Percentiles rank a stretch among this genome's conserved stretches.
phyloP scores from a whole-genome alignment of 768 basidiomycete species.

The Gelatoporia subvermispora region DNA sequence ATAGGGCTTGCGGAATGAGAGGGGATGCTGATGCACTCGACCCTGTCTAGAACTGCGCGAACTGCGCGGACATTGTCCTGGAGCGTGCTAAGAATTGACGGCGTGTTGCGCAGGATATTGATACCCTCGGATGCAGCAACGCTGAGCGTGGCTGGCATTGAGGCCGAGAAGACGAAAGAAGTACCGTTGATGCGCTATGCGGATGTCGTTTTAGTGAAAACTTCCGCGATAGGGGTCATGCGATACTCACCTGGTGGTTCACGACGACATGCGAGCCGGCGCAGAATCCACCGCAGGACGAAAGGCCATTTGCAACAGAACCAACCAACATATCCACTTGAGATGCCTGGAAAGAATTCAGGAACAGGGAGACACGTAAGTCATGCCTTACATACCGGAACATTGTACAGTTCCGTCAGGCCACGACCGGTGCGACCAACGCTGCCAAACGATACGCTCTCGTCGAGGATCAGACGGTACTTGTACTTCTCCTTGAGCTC shows the following conservation, averaged over 20 bases:
- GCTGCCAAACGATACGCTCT: conserved; percentile 88
- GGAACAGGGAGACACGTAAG: background rate
- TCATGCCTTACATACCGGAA: conserved; percentile 53
- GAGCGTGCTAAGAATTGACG: conserved; percentile 68
- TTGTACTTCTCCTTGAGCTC: conserved; percentile 95
- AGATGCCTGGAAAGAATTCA: conserved; percentile 46
- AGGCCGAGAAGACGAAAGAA: conserved; percentile 93
- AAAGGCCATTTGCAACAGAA: conserved; percentile 79
- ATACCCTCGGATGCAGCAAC: conserved; percentile 87
- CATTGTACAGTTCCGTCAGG: conserved; percentile 89
- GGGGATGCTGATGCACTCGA: conserved; percentile 81
- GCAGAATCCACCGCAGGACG: conserved; percentile 90
- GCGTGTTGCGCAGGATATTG: conserved; percentile 68
- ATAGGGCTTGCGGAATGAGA: conserved; percentile 84
- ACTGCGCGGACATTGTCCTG: conserved; percentile 79
- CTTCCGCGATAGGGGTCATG: background rate
- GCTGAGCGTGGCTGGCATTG: conserved; percentile 85
- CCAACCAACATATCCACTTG: conserved; percentile 96
- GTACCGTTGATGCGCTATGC: conserved; percentile 91
- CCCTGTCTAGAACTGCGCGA: conserved; percentile 73
- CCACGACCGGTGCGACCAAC: conserved; percentile 93
- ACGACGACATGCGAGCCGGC: conserved; percentile 80
- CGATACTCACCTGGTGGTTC: conserved; percentile 69
- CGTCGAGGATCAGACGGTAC: conserved; percentile 91
- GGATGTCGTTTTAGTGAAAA: background rate